Conservation (phyloP, 306 rosid species). For the Crataegus laevigata region DNA sequence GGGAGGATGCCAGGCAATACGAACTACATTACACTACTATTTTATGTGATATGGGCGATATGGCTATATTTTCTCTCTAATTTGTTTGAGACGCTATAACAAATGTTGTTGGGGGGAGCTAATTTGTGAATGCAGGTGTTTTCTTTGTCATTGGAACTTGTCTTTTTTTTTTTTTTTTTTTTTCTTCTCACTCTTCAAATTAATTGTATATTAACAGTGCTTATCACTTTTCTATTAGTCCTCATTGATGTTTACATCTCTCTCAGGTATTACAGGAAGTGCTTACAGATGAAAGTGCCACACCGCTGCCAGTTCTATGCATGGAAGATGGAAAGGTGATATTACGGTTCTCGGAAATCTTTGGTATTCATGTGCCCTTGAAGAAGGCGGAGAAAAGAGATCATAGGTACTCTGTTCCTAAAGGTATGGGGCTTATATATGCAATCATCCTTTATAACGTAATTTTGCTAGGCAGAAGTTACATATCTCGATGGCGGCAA, state of each 20-base stretch:
- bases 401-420: conserved; percentile 50
- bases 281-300: conserved; percentile 22
- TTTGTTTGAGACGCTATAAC: not conserved
- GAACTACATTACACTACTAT: not conserved
- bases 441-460: conserved; percentile 11
- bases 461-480: not conserved
- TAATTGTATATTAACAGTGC: not conserved
- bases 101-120: not conserved
- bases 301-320: conserved; percentile 76
- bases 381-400: conserved; percentile 81
- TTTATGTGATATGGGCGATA: not conserved
- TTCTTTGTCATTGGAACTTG: not conserved
- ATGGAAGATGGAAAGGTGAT: conserved; percentile 77
- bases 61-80: conserved; percentile 10
- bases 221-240: not conserved
- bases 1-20: not conserved
- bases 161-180: no score
- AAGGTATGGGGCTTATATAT: conserved; percentile 41
- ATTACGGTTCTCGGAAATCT: conserved; percentile 87
- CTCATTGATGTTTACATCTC: conserved; percentile 5
- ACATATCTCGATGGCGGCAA: not conserved
- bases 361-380: conserved; percentile 66
- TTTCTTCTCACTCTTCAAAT: not conserved
- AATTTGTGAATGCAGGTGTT: not conserved
- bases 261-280: conserved; percentile 23